Conservation (phyloP, 2,329 filamentous ascomycete species). For the Ophiostoma tasmaniense region DNA sequence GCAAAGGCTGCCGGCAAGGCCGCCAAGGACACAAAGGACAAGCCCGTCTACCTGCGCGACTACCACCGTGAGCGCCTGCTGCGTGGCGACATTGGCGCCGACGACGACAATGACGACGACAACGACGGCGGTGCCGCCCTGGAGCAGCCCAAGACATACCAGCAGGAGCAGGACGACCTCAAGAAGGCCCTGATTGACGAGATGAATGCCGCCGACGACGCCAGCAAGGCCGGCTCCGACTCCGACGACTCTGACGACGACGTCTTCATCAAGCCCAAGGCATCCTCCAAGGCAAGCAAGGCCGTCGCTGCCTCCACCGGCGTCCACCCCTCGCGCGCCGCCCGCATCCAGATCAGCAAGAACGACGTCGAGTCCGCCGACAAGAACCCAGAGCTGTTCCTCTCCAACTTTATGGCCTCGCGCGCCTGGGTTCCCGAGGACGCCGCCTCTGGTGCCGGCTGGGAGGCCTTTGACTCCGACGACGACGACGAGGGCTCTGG, state of each 20-base stretch:
- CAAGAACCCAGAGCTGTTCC: constrained; percentile 75
- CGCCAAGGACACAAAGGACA: constrained; percentile 55
- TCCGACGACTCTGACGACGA: constrained; percentile 54
- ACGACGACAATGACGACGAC: constrained; percentile 45
- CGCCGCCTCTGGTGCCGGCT: constrained; percentile 45
- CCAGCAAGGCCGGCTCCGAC: constrained; percentile 39
- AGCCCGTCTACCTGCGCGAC: constrained; percentile 77
- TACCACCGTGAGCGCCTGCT: constrained; percentile 88
- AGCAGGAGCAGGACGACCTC: constrained; percentile 77
- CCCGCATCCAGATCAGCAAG: constrained; percentile 41
- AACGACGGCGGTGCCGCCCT: constrained; percentile 33
- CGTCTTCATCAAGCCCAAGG: constrained; percentile 68
- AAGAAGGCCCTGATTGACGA: constrained; percentile 71
- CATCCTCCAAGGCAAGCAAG: constrained; percentile 30
- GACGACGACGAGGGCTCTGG: constrained; percentile 78
- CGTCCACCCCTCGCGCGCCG: constrained; percentile 48
- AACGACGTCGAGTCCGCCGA: constrained; percentile 67
- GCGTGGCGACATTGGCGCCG: constrained; percentile 53
- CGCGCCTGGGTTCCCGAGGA: constrained; percentile 75
- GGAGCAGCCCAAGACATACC: constrained; percentile 54
- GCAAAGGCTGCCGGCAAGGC: constrained; percentile 29
- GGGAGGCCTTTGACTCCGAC: constrained; percentile 84
- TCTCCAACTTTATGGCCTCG: constrained; percentile 93
- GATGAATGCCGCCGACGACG: constrained; percentile 60
- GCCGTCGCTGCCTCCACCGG: constrained; percentile 29